Conservation (phyloP, 2,329 filamentous ascomycete genomes). For the Phaeoacremonium minimum region DNA sequence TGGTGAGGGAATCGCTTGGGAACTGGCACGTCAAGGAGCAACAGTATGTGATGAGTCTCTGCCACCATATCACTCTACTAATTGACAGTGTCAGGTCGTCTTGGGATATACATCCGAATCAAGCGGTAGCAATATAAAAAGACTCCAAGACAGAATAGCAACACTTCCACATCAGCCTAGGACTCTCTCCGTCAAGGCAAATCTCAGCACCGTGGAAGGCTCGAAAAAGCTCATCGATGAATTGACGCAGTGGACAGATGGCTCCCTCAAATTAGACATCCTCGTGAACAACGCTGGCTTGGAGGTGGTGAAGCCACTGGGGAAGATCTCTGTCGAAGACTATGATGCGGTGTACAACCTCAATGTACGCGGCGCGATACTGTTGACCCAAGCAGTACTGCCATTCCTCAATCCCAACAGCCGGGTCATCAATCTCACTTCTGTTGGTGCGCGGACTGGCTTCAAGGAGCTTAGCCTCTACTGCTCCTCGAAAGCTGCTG, state of each 20-base stretch:
- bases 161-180: slow-evolving; percentile 32
- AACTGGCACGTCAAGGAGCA: slow-evolving; percentile 27
- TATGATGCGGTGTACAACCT: slow-evolving; percentile 51
- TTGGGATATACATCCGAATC: slow-evolving; percentile 61
- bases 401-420: slow-evolving; percentile 40
- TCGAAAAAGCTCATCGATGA: slow-evolving; percentile 12
- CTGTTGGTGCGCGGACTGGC: slow-evolving; percentile 43
- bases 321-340: slow-evolving; percentile 39
- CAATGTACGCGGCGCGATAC: slow-evolving; percentile 50
- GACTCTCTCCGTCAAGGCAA: slow-evolving; percentile 11
- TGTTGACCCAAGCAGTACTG: slow-evolving; percentile 48
- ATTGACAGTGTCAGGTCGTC: slow-evolving; percentile 25
- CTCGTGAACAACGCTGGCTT: slow-evolving; percentile 33
- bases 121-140: slow-evolving; percentile 55
- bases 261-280: slow-evolving; percentile 15
- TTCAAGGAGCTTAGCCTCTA: slow-evolving; percentile 45
- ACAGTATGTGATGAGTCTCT: slow-evolving; percentile 14
- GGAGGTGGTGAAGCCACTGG: slow-evolving; percentile 25
- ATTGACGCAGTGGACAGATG: slow-evolving; percentile 12
- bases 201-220: slow-evolving; percentile 17
- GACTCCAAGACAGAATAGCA: slow-evolving; percentile 55
- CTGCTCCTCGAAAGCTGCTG: slow-evolving; percentile 52
- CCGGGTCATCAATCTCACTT: slow-evolving; percentile 57
- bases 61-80: not conserved
- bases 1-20: slow-evolving; percentile 29